A percentile compares a stretch with the other conserved stretches of the same genome.
Evolutionary conservation across 768 basidiomycete genomes (phyloP).

Genomic region (Cubamyces lactineus): DNA sequence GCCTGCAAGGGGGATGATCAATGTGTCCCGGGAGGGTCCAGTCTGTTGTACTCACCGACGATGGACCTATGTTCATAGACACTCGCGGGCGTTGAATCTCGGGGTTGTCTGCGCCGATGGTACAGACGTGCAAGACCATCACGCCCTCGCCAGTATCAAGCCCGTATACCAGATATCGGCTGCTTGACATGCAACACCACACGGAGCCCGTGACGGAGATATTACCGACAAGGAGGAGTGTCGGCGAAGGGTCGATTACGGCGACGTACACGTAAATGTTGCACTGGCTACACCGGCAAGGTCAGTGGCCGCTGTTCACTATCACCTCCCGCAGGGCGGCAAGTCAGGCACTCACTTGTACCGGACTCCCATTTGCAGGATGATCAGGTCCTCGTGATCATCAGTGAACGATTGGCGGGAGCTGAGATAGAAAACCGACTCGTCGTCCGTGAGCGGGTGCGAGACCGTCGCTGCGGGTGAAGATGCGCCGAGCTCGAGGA

Average conservation of each 20-base stretch:
- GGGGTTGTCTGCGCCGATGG: conserved; percentile 1
- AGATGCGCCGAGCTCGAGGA: conserved; percentile 17
- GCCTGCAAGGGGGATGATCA: conserved; percentile 3
- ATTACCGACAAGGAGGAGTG: conserved; percentile 15
- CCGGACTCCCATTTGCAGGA: conserved; percentile 24
- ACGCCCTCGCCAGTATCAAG: conserved; percentile 18
- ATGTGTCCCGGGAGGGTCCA: background rate
- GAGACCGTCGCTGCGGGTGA: conserved; percentile 11
- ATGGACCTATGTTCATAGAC: conserved; percentile 21
- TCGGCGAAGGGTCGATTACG: conserved; percentile 11
- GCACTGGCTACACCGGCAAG: conserved; percentile 16
- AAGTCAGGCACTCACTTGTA: conserved; percentile 16
- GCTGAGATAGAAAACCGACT: conserved; percentile 25
- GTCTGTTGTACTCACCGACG: conserved; percentile 17
- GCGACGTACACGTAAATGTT: conserved; percentile 23
- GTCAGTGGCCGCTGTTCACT: background rate
- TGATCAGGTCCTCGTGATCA: conserved; percentile 22
- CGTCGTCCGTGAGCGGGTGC: conserved; percentile 16
- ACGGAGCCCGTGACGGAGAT: conserved; percentile 19
- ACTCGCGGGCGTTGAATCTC: conserved; percentile 5
- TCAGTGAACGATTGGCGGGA: conserved; percentile 21
- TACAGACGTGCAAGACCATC: conserved; percentile 21
- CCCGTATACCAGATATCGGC: conserved; percentile 19
- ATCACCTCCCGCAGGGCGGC: background rate
- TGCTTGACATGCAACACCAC: conserved; percentile 23